phyloP scores from a whole-genome alignment of 805 yeast species.

The Grigorovia humatica region DNA sequence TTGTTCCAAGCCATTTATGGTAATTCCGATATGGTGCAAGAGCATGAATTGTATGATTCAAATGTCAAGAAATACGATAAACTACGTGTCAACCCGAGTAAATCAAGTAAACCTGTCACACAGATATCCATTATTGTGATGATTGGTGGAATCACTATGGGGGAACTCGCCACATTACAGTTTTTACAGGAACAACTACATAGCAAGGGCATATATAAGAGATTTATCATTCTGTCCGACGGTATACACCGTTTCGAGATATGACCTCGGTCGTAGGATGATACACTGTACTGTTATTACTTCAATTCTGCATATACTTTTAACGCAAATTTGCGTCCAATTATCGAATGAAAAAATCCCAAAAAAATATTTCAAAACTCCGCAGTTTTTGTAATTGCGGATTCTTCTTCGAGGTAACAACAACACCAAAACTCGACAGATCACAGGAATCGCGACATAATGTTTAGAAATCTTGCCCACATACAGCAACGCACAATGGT shows the following conservation, averaged over 20 bases:
- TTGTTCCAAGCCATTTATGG: conserved; percentile 22
- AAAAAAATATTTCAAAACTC: neutral
- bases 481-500: neutral
- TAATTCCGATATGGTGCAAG: conserved; percentile 7
- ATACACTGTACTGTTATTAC: no score
- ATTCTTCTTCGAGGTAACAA: neutral
- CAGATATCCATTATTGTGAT: conserved; percentile 39
- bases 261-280: neutral
- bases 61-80: neutral
- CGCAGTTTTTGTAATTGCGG: neutral
- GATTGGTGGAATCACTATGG: conserved; percentile 79
- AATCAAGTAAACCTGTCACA: neutral
- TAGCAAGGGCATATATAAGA: conserved; percentile 28
- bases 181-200: conserved; percentile 41
- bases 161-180: conserved; percentile 69
- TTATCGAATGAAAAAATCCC: neutral
- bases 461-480: neutral
- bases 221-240: conserved; percentile 39
- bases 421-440: neutral
- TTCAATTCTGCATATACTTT: no score
- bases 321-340: no score
- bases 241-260: conserved; percentile 15
- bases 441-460: neutral
- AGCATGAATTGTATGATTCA: conserved; percentile 17
- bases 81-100: neutral